These are phyloP conservation scores for Diphasiastrum complanatum DNA, from an alignment of 83 land plant genomes.

Conservation along the genomic window DNA sequence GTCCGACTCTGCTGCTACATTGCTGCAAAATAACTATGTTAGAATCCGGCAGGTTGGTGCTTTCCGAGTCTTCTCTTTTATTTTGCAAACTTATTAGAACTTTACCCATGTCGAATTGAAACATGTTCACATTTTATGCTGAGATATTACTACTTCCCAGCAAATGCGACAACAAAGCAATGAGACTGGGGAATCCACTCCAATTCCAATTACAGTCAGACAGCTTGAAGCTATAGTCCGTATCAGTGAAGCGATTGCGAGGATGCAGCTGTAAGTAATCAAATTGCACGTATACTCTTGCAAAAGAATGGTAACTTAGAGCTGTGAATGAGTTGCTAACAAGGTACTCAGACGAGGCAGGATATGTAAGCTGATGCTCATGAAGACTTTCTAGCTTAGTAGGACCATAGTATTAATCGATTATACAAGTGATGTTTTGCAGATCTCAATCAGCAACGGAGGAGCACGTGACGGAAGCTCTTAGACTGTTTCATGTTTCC, in stretches of 20 bases:
- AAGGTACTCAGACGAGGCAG: too few species aligned
- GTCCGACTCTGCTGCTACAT: constrained; percentile 71
- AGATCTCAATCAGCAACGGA: constrained; percentile 78
- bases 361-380: too few species aligned
- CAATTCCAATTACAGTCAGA: constrained; percentile 90
- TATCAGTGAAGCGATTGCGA: constrained; percentile 86
- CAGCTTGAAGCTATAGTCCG: constrained; percentile 95
- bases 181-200: constrained; percentile 69
- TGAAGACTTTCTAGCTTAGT: too few species aligned
- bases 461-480: constrained; percentile 84
- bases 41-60: constrained; percentile 72
- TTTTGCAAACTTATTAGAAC: not conserved
- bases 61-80: not conserved
- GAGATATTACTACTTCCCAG: too few species aligned
- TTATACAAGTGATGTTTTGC: too few species aligned
- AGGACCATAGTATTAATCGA: too few species aligned
- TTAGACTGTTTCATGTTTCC: constrained; percentile 74
- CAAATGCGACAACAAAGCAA: constrained; percentile 89
- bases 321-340: too few species aligned
- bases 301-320: not conserved
- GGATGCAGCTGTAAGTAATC: constrained; percentile 85
- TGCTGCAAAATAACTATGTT: constrained; percentile 73
- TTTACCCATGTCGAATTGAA: too few species aligned
- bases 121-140: too few species aligned
- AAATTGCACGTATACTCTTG: too few species aligned